phyloP scores from a whole-genome alignment of 2,329 filamentous ascomycete genomes.

The Diaporthe destruens region DNA sequence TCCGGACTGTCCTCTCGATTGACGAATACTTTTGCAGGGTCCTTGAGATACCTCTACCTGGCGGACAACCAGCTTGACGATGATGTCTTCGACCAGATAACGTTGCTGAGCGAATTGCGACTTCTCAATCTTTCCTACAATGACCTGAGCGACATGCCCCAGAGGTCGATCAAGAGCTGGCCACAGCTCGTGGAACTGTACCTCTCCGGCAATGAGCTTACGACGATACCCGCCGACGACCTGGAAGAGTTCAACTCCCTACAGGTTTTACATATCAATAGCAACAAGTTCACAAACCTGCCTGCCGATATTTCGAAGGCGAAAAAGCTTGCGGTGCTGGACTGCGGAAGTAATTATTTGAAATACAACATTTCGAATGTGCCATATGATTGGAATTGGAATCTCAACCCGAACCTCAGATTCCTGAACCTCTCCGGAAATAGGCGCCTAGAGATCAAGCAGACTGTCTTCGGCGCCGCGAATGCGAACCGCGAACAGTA shows the following conservation, averaged over 20 bases:
- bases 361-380: conserved; percentile 99
- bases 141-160: conserved; percentile 90
- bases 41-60: conserved; percentile 85
- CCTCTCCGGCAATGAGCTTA: conserved; percentile 93
- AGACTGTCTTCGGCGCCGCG: conserved; percentile 67
- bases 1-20: conserved; percentile 86
- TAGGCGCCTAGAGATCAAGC: conserved; percentile 92
- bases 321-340: conserved; percentile 89
- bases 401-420: conserved; percentile 93
- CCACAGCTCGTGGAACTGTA: conserved; percentile 92
- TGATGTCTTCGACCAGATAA: conserved; percentile 94
- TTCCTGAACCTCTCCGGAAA: conserved; percentile 98
- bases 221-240: conserved; percentile 91
- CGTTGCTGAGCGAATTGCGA: conserved; percentile 83
- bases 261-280: conserved; percentile 93
- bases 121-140: conserved; percentile 97
- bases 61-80: conserved; percentile 96
- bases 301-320: conserved; percentile 96
- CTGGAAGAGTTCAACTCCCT: conserved; percentile 89
- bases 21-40: conserved; percentile 88
- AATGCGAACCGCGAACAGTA: conserved; percentile 75
- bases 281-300: conserved; percentile 96
- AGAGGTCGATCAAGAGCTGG: conserved; percentile 89
- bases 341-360: conserved; percentile 93
- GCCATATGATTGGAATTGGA: conserved; percentile 99